Evolutionary conservation across 139 green algal genomes (phyloP).

Genomic region (Tetraselmis striata): DNA sequence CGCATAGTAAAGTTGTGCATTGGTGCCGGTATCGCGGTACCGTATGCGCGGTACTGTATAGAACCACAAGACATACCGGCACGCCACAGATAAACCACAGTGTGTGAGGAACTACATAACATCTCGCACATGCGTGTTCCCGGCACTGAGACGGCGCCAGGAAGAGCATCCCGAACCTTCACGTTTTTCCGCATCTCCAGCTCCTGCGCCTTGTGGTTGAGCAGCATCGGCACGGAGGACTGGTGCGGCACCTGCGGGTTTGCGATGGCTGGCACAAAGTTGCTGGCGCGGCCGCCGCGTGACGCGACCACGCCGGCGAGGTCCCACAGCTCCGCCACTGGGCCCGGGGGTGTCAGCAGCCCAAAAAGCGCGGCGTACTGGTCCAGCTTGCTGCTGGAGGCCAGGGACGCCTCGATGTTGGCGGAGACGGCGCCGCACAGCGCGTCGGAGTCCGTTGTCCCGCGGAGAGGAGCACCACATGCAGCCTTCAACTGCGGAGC

Average conservation of each 20-base stretch:
- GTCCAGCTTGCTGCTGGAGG: neutral
- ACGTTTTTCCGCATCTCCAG: slow-evolving; percentile 1
- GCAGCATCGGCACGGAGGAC: neutral
- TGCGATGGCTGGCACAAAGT: neutral
- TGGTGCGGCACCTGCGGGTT: neutral
- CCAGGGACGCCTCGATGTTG: neutral
- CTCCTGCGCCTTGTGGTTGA: slow-evolving; percentile 7
- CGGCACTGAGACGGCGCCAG: no score
- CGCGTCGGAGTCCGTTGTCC: neutral
- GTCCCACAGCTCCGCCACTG: neutral
- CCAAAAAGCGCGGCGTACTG: neutral
- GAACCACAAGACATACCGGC: no score
- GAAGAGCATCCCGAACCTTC: neutral
- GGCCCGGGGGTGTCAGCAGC: neutral
- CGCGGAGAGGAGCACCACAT: neutral
- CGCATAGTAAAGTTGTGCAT: no score
- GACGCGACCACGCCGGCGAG: neutral
- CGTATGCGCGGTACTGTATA: no score
- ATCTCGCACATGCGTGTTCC: no score
- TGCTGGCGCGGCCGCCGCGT: neutral
- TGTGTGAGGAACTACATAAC: no score
- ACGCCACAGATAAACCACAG: no score
- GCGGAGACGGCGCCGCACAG: neutral
- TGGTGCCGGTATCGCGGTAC: no score
- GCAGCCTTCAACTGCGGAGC: neutral